Percentiles rank a stretch among this genome's conserved stretches.
Conservation (phyloP, 2,329 filamentous ascomycete genomes). For the Colletotrichum lentis region DNA sequence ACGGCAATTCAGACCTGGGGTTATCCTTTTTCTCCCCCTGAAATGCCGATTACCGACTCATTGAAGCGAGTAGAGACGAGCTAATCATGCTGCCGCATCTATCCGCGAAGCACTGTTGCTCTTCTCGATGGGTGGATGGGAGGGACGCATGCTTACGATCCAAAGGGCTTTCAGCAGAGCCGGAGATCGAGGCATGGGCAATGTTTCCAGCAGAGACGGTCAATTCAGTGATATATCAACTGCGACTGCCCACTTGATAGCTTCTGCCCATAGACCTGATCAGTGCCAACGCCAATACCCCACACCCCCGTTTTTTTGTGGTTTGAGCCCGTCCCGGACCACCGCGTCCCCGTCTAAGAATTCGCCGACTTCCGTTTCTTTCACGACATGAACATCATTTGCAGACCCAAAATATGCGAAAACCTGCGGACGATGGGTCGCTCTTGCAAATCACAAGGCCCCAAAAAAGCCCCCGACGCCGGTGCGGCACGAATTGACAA, state of each 20-base stretch:
- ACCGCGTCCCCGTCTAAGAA: conserved; percentile 33
- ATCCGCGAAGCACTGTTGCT: not conserved
- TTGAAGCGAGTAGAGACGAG: conserved; percentile 2
- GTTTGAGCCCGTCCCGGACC: conserved; percentile 14
- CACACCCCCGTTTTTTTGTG: not conserved
- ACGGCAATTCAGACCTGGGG: not conserved
- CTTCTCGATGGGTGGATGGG: not conserved
- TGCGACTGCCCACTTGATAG: conserved; percentile 24
- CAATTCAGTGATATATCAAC: conserved; percentile 29
- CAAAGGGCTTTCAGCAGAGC: not conserved
- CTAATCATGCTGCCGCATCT: conserved; percentile 3
- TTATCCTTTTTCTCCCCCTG: not conserved
- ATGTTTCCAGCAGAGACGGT: conserved; percentile 13
- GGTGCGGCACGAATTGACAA: conserved; percentile 7
- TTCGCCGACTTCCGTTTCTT: conserved; percentile 12
- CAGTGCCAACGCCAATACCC: not conserved
- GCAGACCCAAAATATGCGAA: conserved; percentile 25
- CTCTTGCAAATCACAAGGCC: not conserved
- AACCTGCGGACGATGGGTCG: conserved; percentile 8
- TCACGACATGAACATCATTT: conserved; percentile 22
- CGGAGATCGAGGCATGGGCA: conserved; percentile 20
- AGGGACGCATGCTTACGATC: conserved; percentile 16
- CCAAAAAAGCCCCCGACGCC: not conserved
- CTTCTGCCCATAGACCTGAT: too few relatives aligned
- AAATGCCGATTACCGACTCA: conserved; percentile 27